Base-by-base conservation (phyloP, 768 basidiomycete species). In the Atractiella rhizophila region DNA sequence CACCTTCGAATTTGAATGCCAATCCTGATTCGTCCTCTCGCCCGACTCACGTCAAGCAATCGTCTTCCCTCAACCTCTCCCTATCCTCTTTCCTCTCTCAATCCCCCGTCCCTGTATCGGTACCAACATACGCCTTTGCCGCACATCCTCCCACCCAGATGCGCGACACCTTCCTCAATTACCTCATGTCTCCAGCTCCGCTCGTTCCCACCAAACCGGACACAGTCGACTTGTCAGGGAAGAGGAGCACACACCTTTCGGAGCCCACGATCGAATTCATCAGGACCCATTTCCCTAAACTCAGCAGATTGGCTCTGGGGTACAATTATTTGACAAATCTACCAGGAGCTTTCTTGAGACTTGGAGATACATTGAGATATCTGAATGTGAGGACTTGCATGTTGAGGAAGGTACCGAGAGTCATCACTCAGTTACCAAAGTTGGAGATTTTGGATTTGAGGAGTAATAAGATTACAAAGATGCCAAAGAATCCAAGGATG, bases 391-490 rank as follows among this genome's bases (percentile, higher is more conserved):
- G 76, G 63, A 70, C 69, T 56, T 96, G 96, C 54, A 66, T 64
- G 40, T 73, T 98, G 50, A 63, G 73, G 3, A 64, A 67, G 12
- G 80, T 98, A 48, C 91, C 91, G 15, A 69, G 73, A 45, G 82
- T 81, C 39, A 85, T 94, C 55, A 51, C 80, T 68, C 30, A 70
- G 15, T 72, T 96, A 63, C 71, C 75, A 3, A 74, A 75, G 5
- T 66, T 98, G 40, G 88, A 98, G 60, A 88, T 85, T 44, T 63
- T 98, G 48, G 91, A 98, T 58, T 68, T 98, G 31, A 85, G 81
- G 48, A 73, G 79, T 49, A 98, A 98, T 62, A 80, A 74, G 60
- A 70, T 98, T 50, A 73, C 68, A 56, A 62, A 65, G 36, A 62
- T 96, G 18, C 91, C 91, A 10, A 60, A 68, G 4, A 66, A 73